These are phyloP conservation scores for Dictyostelium capitatum DNA, from an alignment of 78 protist species.

Conservation along the genomic window DNA sequence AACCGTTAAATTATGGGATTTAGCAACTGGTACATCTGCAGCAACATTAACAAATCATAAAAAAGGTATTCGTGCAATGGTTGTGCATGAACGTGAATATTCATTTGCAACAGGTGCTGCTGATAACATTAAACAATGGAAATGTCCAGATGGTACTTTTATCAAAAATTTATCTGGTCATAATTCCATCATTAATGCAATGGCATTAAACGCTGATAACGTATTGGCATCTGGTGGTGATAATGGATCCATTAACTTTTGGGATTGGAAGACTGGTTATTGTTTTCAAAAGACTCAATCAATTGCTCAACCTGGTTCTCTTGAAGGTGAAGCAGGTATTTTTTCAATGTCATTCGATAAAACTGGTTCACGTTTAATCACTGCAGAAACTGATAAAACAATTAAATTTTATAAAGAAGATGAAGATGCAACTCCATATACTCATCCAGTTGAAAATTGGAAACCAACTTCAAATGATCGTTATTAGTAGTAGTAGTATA, in stretches of 20 bases:
- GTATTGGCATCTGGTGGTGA: slow-evolving; percentile 94
- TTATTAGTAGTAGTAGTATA: background rate
- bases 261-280: slow-evolving; percentile 98
- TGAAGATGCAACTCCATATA: slow-evolving; percentile 64
- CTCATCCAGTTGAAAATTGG: slow-evolving; percentile 30
- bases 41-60: slow-evolving; percentile 98
- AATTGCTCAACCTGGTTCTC: slow-evolving; percentile 93
- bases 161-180: slow-evolving; percentile 95
- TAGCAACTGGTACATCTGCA: slow-evolving; percentile 83
- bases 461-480: slow-evolving; percentile 10
- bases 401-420: slow-evolving; percentile 94
- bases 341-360: slow-evolving; percentile 91
- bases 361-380: slow-evolving; percentile 96
- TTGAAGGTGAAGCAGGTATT: slow-evolving; percentile 92
- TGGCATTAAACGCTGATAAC: slow-evolving; percentile 93
- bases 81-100: slow-evolving; percentile 93
- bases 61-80: slow-evolving; percentile 94
- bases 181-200: slow-evolving; percentile 90
- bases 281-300: slow-evolving; percentile 91
- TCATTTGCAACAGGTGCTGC: slow-evolving; percentile 94
- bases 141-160: slow-evolving; percentile 96
- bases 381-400: slow-evolving; percentile 98
- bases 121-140: slow-evolving; percentile 98
- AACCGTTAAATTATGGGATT: slow-evolving; percentile 98
- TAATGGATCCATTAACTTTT: slow-evolving; percentile 94